Base-by-base conservation (phyloP, 495 filamentous ascomycete genomes). In the Penicillium canescens region DNA sequence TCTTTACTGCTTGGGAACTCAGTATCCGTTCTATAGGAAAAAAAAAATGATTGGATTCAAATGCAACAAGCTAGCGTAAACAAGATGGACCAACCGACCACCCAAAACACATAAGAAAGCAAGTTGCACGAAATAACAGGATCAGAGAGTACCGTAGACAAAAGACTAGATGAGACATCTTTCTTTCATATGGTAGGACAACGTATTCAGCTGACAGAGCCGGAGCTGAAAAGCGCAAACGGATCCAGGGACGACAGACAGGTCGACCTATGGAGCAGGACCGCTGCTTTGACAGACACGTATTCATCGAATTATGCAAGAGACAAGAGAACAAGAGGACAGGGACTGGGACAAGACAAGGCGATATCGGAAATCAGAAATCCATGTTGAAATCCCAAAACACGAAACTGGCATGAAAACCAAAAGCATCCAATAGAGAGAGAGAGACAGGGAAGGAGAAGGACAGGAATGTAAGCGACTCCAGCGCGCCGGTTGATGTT, bases 391-490 rank as follows among this genome's bases (percentile, higher is more conserved):
- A 20, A 11, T 21, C 11, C 14, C 14, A 31, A 42, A 33, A 20
- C 12, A 12, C 38, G 40, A 44, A 36, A 18, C 18, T 21, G 41
- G 18, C 34, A 46, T 36, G 42, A 45, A 34, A 52, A 52, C 35
- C 37, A 33, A 47, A 24, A 52, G 43, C 26, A 57, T 44, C 43
- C 42, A 46, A 21, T 16, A 41, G 11, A 50, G 16, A 41, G 11
- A 50, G 16, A 40, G 50, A 52, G 33, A 41, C 34, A 55, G 42
- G 23, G 37, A 21, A 38, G 18, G 35, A 18, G 46, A 48, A 55
- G 44, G 14, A 37, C 50, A 49, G 24, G 37, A 52, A 56, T 68
- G 40, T 61, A 60, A 54, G 62, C 14, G 35, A 68, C 52, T 57
- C 61, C 56, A 39, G 46, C 18, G 56, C 45, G 53, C 46, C 47